Evolutionary conservation across 2,329 filamentous ascomycete species (phyloP).

Genomic region (Colletotrichum falcatum): DNA sequence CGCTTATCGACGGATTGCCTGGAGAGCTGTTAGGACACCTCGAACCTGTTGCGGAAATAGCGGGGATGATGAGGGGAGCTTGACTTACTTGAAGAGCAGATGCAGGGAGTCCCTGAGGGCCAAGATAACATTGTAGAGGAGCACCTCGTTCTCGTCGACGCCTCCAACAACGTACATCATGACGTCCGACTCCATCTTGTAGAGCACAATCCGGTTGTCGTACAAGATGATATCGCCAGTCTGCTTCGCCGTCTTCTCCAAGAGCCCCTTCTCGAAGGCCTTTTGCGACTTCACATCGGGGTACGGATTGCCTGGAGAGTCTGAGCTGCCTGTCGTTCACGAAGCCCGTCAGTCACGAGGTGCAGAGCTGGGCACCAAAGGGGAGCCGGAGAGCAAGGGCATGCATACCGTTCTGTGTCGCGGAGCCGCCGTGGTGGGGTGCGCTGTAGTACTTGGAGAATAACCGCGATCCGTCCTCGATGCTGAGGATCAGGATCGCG

Average conservation of each 20-base stretch:
- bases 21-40: constrained; percentile 2
- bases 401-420: constrained; percentile 43
- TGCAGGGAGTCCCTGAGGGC: constrained; percentile 91
- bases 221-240: constrained; percentile 96
- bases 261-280: constrained; percentile 93
- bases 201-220: constrained; percentile 95
- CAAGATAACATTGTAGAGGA: constrained; percentile 94
- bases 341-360: constrained; percentile 13
- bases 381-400: constrained; percentile 34
- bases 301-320: constrained; percentile 76
- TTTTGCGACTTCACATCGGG: constrained; percentile 93
- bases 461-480: constrained; percentile 90
- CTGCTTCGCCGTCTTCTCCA: constrained; percentile 97
- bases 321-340: constrained; percentile 8
- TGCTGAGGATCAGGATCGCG: constrained; percentile 82
- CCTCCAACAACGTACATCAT: constrained; percentile 95
- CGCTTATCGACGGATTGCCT: constrained; percentile 98
- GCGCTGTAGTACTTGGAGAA: constrained; percentile 83
- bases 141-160: constrained; percentile 94
- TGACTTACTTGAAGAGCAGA: constrained; percentile 90
- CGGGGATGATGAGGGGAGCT: constrained; percentile 46
- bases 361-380: constrained; percentile 20
- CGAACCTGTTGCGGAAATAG: background rate
- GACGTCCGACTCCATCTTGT: constrained; percentile 97
- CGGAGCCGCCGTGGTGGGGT: constrained; percentile 59